Evolutionary conservation across 768 basidiomycete species (phyloP), one percentile per base, ranked within the genome.

Genomic region (Podaxis sp.): DNA sequence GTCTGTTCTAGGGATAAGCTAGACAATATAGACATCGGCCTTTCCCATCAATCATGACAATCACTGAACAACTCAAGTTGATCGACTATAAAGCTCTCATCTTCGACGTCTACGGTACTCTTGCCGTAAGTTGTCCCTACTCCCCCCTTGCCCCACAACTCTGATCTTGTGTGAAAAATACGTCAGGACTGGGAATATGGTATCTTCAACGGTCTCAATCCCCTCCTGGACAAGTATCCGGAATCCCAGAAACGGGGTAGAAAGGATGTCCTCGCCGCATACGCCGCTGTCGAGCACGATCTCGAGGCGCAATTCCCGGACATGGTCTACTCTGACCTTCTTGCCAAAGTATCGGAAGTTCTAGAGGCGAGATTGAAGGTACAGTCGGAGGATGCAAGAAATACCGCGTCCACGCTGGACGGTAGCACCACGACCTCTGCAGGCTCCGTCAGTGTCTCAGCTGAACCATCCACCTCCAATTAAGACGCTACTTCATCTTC

Each of bases 51-150:
- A 38, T 11, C 15, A 64, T 64, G 63, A 5, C 56, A 12, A 33
- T 22, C 33, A 17, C 36, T 11, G 5, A 0, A 38, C 36, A 59
- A 50, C 37, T 44, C 37, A 79, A 76, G 57, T 67, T 85, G 20
- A 78, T 76, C 6, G 77, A 81, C 69, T 76, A 77, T 72, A 79
- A 80, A 70, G 82, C 81, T 24, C 80, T 92, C 48, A 76, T 90
- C 53, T 89, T 90, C 69, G 91, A 93, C 66, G 87, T 89, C 64
- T 92, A 91, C 65, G 90, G 87, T 3, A 93, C 91, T 0, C 83
- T 92, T 55, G 75, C 84, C 49, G 86, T 86, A 71, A 56, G 78
- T 52, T 24, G 22, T 56, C 52, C 22, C 36, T 60, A 49, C 6
- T 51, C 33, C 7, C 8, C 33, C 33, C 10, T 8, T 33, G 7